A percentile compares a stretch with the other conserved stretches of the same genome.
These are phyloP conservation scores for Neonectria neomacrospora DNA, from an alignment of 2,329 filamentous ascomycete genomes.

Conservation along the genomic window DNA sequence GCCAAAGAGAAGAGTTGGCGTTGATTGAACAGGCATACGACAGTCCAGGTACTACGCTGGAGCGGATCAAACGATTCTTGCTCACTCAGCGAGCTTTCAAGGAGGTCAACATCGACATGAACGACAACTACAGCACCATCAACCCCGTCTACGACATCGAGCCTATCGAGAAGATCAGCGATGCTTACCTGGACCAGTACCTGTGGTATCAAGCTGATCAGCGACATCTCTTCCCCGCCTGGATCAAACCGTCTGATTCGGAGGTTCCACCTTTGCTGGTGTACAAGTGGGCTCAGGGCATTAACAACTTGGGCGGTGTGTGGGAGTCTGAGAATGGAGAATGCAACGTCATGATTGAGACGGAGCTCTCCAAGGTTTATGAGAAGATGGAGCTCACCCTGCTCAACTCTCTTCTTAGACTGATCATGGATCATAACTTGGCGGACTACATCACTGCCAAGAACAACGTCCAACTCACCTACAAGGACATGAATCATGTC, in stretches of 20 bases:
- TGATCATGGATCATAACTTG: slow-evolving; percentile 99
- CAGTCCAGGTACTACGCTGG: slow-evolving; percentile 93
- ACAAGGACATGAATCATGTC: slow-evolving; percentile 99
- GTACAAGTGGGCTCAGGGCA: slow-evolving; percentile 99
- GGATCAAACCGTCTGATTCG: slow-evolving; percentile 99
- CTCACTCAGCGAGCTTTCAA: slow-evolving; percentile 98
- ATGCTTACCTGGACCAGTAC: slow-evolving; percentile 98
- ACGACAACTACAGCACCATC: slow-evolving; percentile 99
- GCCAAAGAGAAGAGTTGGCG: slow-evolving; percentile 94
- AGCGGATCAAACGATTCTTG: slow-evolving; percentile 96
- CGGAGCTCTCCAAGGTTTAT: slow-evolving; percentile 97
- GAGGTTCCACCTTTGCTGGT: slow-evolving; percentile 94
- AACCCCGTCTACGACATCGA: slow-evolving; percentile 99
- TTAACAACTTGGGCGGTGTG: slow-evolving; percentile 96
- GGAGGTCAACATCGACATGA: slow-evolving; percentile 99
- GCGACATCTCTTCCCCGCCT: slow-evolving; percentile 94
- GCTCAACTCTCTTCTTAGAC: slow-evolving; percentile 87
- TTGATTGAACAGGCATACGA: slow-evolving; percentile 99
- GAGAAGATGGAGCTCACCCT: slow-evolving; percentile 98
- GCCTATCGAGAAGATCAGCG: slow-evolving; percentile 99
- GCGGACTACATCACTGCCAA: slow-evolving; percentile 99
- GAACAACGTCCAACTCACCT: slow-evolving; percentile 98
- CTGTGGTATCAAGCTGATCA: slow-evolving; percentile 99
- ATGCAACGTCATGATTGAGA: slow-evolving; percentile 99
- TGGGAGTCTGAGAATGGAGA: slow-evolving; percentile 96